Evolutionary conservation across 164 flowering plant species (phyloP), one percentile per base, ranked within the genome.

Genomic region (Echeveria elegans): DNA sequence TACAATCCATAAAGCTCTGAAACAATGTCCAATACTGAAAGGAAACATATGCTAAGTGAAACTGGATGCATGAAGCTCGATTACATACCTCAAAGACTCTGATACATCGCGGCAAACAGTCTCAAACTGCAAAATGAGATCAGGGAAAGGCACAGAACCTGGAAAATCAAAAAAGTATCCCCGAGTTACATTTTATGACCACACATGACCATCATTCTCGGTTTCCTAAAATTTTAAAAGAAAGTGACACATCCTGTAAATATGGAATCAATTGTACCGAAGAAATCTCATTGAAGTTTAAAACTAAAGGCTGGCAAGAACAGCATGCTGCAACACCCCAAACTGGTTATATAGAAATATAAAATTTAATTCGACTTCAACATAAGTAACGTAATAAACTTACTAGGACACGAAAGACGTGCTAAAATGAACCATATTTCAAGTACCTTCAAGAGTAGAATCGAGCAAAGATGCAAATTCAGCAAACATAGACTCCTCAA

Each of bases 71-170:
- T 56, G 19, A 28, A 56, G 16, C 21, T 41, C 59, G 18, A 5
- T 31, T 26, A 67, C 83, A 65, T n/a, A 94, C 99, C 92, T 89
- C 32, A 91, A 81, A 19, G 88, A 82, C 72, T 88, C 90, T 37
- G 99, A 89, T 28, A 87, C 89, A 75, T 80, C 64, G 32, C 99
- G 89, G 72, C 97, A 91, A 36, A 84, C 76, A 48, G 61, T 75
- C 80, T 94, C 99, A 73, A 91, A 88, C 59, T 72, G 81, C 72
- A 85, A 73, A 72, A 91, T 88, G 65, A 94, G 79, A 72, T 91
- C 97, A 70, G 93, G 89, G 67, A 94, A 73, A 63, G 96, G 65
- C 79, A 91, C 86, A 77, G 87, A 76, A 36, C 95, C 99, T 94
- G 90, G 72, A 82, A 63, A 66, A 72, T 11, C 52, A 50, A 43